Conservation (phyloP, 2,329 filamentous ascomycete species). For the Aspergillus luchuensis region DNA sequence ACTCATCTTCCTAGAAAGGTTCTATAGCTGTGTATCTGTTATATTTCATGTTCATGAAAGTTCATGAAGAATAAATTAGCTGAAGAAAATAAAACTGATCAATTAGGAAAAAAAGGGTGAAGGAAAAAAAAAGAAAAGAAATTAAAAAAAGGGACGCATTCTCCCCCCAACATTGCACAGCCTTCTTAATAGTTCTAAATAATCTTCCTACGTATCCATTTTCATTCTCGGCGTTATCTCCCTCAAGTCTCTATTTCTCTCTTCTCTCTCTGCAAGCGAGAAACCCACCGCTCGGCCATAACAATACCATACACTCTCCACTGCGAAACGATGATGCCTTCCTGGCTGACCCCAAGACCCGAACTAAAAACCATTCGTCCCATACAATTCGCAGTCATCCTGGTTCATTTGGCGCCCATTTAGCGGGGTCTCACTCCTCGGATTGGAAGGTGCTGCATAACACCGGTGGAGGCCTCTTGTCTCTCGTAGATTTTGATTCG, state of each 20-base stretch:
- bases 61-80: neutral
- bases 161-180: neutral
- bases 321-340: slow-evolving; percentile 17
- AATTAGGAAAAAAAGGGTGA: neutral
- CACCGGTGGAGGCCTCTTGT: neutral
- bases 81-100: neutral
- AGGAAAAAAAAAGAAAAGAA: neutral
- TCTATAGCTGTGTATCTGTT: too few relatives aligned
- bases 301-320: slow-evolving; percentile 13
- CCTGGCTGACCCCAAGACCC: neutral
- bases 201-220: neutral
- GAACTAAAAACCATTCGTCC: neutral
- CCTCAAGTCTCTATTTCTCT: neutral
- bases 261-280: neutral
- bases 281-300: slow-evolving; percentile 1
- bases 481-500: neutral
- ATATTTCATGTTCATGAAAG: neutral
- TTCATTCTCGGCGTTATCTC: neutral
- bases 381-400: neutral
- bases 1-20: too few relatives aligned
- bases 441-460: neutral
- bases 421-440: neutral
- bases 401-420: neutral
- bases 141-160: neutral
- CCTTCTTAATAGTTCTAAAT: neutral